Evolutionary conservation across 176 grass and related monocot species (phyloP).

Genomic region (Triticum timopheevii): DNA sequence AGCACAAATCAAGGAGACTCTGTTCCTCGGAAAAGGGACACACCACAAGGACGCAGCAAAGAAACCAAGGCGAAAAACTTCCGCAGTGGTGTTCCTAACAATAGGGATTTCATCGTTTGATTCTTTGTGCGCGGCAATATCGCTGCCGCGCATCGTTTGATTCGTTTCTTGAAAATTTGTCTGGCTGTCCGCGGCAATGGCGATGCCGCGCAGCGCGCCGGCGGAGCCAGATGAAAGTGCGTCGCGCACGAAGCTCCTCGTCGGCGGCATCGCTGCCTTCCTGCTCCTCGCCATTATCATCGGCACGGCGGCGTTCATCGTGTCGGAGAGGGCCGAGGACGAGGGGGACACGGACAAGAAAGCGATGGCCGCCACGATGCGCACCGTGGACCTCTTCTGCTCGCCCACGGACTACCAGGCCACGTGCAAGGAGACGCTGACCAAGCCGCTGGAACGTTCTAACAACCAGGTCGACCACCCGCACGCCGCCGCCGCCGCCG

Average conservation of each 20-base stretch:
- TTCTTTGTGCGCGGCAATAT: background rate
- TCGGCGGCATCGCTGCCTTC: slow-evolving; percentile 35
- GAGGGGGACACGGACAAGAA: background rate
- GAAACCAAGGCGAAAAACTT: background rate
- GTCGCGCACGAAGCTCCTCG: slow-evolving; percentile 32
- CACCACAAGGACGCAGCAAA: slow-evolving; percentile 21
- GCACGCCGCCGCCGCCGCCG: slow-evolving; percentile 51
- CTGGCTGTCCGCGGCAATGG: slow-evolving; percentile 25
- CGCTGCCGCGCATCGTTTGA: slow-evolving; percentile 6
- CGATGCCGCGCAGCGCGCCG: slow-evolving; percentile 6
- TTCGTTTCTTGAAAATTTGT: background rate
- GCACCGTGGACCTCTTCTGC: slow-evolving; percentile 78
- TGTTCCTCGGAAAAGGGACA: slow-evolving; percentile 33
- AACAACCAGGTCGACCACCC: slow-evolving; percentile 36
- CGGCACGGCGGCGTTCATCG: slow-evolving; percentile 47
- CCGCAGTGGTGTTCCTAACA: slow-evolving; percentile 6
- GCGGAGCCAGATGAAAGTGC: slow-evolving; percentile 22
- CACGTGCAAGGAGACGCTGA: slow-evolving; percentile 60
- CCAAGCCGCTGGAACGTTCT: slow-evolving; percentile 20
- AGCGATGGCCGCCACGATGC: slow-evolving; percentile 46
- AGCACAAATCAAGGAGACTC: background rate
- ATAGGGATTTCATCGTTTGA: slow-evolving; percentile 11
- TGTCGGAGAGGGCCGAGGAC: slow-evolving; percentile 27
- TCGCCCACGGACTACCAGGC: slow-evolving; percentile 65
- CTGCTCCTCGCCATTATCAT: slow-evolving; percentile 62